Percentiles rank a stretch among this genome's conserved stretches.
phyloP scores from a whole-genome alignment of 208 protist genomes.

The Leishmania gerbilli region DNA sequence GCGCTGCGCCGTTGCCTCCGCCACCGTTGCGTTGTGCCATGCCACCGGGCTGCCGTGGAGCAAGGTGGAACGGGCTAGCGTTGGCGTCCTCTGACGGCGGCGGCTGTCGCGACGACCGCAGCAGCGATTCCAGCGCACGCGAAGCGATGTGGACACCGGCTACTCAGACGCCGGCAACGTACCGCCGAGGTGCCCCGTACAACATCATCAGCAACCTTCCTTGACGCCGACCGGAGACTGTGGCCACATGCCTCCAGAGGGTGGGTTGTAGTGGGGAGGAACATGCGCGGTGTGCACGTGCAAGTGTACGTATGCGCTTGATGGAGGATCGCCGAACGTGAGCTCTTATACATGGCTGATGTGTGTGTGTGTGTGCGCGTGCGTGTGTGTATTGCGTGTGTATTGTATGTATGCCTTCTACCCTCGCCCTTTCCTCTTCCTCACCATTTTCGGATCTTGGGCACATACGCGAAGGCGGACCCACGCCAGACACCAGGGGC shows the following conservation, averaged over 20 bases:
- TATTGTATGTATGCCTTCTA: background rate
- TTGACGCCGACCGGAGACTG: background rate
- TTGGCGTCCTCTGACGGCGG: background rate
- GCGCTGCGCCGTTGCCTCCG: background rate
- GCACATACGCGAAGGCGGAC: background rate
- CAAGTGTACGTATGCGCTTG: background rate
- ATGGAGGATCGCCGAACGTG: background rate
- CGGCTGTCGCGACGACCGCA: background rate
- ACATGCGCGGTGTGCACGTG: background rate
- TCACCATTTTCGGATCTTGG: background rate
- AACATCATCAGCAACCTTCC: conserved; percentile 31
- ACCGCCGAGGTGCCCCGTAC: conserved; percentile 21
- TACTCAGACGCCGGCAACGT: background rate
- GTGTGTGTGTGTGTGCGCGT: background rate
- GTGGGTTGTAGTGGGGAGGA: background rate
- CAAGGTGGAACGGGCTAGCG: background rate
- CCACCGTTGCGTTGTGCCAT: background rate
- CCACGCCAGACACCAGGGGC: background rate
- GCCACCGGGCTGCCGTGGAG: conserved; percentile 1
- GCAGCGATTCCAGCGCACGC: background rate
- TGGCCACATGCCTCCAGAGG: background rate
- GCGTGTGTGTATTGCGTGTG: background rate
- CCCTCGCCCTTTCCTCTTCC: background rate
- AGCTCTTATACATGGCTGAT: background rate
- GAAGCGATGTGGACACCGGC: background rate